Conservation (phyloP, 1,284 basidiomycete species). For the Irpex rosettiformis region DNA sequence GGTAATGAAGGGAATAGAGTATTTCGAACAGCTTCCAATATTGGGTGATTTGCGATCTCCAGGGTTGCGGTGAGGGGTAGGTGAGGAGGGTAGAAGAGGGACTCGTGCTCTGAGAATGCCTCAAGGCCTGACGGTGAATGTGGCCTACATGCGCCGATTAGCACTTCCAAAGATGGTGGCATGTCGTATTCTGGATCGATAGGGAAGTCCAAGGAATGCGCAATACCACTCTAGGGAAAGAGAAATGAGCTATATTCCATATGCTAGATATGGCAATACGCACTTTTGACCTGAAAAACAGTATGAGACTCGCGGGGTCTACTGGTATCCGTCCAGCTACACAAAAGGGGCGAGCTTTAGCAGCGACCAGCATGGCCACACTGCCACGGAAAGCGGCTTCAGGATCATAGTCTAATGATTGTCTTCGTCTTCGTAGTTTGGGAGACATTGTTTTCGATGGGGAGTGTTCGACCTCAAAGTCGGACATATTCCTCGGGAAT, state of each 20-base stretch:
- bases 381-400: slow-evolving; percentile 54
- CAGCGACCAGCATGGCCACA: slow-evolving; percentile 52
- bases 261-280: slow-evolving; percentile 17
- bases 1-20: slow-evolving; percentile 68
- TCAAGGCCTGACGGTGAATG: slow-evolving; percentile 56
- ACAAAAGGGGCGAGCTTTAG: slow-evolving; percentile 61
- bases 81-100: slow-evolving; percentile 68
- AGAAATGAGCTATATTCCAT: neutral
- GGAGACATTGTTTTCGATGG: slow-evolving; percentile 21
- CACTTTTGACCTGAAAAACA: slow-evolving; percentile 80
- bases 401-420: slow-evolving; percentile 40
- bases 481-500: slow-evolving; percentile 30
- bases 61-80: slow-evolving; percentile 71
- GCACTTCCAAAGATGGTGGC: slow-evolving; percentile 75
- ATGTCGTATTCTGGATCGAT: slow-evolving; percentile 71
- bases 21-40: slow-evolving; percentile 69
- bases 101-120: slow-evolving; percentile 46
- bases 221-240: slow-evolving; percentile 63
- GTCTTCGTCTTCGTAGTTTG: slow-evolving; percentile 25
- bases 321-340: slow-evolving; percentile 68
- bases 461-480: slow-evolving; percentile 58
- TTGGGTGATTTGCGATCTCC: slow-evolving; percentile 75
- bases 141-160: slow-evolving; percentile 71
- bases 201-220: slow-evolving; percentile 77
- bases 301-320: slow-evolving; percentile 59